A percentile compares a stretch with the other conserved stretches of the same genome.
Conservation (phyloP, 2,329 filamentous ascomycete genomes). For the Moelleriella libera region DNA sequence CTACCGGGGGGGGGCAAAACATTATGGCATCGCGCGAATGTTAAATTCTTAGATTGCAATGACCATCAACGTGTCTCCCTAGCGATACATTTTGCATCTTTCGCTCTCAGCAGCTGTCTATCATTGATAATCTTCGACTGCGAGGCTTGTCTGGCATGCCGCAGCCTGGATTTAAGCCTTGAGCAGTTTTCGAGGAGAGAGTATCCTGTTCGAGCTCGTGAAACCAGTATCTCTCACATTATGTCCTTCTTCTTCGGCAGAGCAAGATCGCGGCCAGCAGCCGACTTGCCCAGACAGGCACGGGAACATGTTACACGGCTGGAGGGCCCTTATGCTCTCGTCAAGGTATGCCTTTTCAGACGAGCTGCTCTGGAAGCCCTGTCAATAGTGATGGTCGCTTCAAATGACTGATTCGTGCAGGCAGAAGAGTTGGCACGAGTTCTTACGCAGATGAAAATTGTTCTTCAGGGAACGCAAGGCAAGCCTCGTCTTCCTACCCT, state of each 20-base stretch:
- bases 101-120: background rate
- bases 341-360: constrained; percentile 24
- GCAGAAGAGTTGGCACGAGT: constrained; percentile 78
- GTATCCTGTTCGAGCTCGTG: background rate
- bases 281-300: constrained; percentile 41
- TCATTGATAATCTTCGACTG: background rate
- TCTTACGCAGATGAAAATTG: constrained; percentile 79
- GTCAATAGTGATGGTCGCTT: background rate
- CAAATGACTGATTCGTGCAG: constrained; percentile 27
- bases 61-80: background rate
- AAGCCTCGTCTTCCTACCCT: constrained; percentile 7
- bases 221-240: background rate
- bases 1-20: background rate
- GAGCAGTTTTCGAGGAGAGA: background rate
- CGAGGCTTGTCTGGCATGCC: background rate
- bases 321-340: constrained; percentile 30
- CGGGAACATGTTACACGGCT: constrained; percentile 38
- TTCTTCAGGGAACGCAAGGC: constrained; percentile 90
- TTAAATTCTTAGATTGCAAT: too few relatives aligned
- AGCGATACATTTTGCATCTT: background rate
- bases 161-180: background rate
- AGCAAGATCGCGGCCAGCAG: constrained; percentile 33
- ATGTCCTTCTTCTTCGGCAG: constrained; percentile 46
- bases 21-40: background rate
- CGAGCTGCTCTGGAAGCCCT: background rate